These are phyloP conservation scores for Colletotrichum filicis DNA, from an alignment of 2,329 filamentous ascomycete species.

Conservation along the genomic window DNA sequence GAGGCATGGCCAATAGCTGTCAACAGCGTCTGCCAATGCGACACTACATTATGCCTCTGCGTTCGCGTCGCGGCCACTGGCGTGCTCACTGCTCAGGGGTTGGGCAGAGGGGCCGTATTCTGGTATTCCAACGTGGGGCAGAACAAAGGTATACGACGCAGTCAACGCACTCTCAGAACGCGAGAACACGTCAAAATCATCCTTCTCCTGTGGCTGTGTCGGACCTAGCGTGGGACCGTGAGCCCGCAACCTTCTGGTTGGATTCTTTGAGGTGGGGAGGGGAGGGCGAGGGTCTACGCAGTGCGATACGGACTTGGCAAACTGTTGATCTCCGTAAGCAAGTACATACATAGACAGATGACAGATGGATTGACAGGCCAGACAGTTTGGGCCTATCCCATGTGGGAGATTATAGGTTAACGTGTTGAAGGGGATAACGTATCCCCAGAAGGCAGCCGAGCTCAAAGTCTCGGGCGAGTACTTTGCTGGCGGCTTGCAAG, in stretches of 20 bases:
- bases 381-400: neutral
- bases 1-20: constrained; percentile 11
- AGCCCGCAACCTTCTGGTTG: constrained; percentile 20
- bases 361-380: neutral
- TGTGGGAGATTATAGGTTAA: neutral
- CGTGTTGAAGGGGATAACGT: neutral
- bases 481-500: neutral
- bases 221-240: constrained; percentile 15
- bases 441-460: neutral
- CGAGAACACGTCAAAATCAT: constrained; percentile 18
- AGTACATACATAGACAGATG: neutral
- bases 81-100: constrained; percentile 25
- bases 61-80: constrained; percentile 10
- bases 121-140: constrained; percentile 13
- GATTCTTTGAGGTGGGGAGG: constrained; percentile 18
- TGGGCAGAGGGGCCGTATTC: neutral
- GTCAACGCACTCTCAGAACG: neutral
- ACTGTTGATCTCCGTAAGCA: neutral
- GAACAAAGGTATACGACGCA: constrained; percentile 9
- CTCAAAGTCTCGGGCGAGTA: neutral
- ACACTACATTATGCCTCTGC: constrained; percentile 1
- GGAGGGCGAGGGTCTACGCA: neutral
- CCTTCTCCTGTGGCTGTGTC: constrained; percentile 27
- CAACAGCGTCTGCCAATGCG: neutral
- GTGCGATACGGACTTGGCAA: neutral